Percentiles rank a stretch among this genome's conserved stretches.
phyloP scores from a whole-genome alignment of 805 yeast genomes.

The Saturnispora sekii region DNA sequence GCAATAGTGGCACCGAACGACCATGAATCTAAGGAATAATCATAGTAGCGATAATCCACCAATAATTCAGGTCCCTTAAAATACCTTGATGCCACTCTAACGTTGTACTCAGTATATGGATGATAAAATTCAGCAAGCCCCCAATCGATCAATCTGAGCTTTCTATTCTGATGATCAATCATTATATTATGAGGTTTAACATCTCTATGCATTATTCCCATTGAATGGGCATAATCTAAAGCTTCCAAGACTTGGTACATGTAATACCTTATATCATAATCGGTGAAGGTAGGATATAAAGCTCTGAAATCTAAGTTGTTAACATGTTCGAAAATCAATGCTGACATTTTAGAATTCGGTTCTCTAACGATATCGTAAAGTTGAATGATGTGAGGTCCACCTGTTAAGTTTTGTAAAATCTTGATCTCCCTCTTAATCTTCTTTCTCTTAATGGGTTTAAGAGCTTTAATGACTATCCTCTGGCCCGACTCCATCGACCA shows the following conservation, averaged over 20 bases:
- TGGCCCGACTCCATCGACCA: conserved; percentile 53
- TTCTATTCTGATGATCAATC: conserved; percentile 73
- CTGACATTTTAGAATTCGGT: conserved; percentile 71
- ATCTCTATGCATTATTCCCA: conserved; percentile 94
- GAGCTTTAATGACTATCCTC: conserved; percentile 74
- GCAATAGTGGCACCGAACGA: conserved; percentile 91
- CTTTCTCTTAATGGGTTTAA: conserved; percentile 88
- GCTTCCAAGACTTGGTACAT: conserved; percentile 76
- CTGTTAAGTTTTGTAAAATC: conserved; percentile 73
- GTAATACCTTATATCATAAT: conserved; percentile 70
- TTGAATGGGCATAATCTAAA: conserved; percentile 80
- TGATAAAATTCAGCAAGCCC: conserved; percentile 93
- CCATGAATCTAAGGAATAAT: conserved; percentile 89
- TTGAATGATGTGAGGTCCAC: conserved; percentile 74
- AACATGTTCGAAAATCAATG: conserved; percentile 76
- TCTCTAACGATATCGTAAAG: conserved; percentile 77
- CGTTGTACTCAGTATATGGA: conserved; percentile 81
- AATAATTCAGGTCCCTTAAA: conserved; percentile 90
- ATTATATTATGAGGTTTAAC: conserved; percentile 93
- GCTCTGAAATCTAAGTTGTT: conserved; percentile 75
- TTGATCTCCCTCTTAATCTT: conserved; percentile 86
- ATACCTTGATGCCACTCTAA: conserved; percentile 86
- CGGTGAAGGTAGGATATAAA: conserved; percentile 69
- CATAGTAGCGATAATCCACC: conserved; percentile 79
- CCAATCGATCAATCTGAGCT: conserved; percentile 84